These are phyloP conservation scores for Emericellopsis atlantica DNA, from an alignment of 2,329 filamentous ascomycete species.

Conservation along the genomic window DNA sequence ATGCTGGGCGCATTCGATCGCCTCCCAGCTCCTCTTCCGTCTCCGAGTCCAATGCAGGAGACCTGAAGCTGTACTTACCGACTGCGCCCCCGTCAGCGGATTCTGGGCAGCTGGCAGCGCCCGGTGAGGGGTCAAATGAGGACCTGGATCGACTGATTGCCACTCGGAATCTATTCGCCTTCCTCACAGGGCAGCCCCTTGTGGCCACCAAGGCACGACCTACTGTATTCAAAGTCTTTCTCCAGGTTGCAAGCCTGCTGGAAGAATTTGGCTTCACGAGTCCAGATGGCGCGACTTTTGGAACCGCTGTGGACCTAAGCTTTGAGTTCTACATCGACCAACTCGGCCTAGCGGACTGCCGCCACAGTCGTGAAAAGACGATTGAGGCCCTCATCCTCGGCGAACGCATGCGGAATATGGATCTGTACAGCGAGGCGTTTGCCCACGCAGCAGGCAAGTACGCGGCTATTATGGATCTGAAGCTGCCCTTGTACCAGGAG, in stretches of 20 bases:
- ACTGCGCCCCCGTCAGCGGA: conserved; percentile 21
- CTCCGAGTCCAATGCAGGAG: conserved; percentile 19
- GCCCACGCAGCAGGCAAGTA: conserved; percentile 85
- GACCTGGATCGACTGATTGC: conserved; percentile 44
- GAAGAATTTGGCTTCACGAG: conserved; percentile 45
- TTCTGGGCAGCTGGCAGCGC: conserved; percentile 19
- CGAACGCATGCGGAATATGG: conserved; percentile 70
- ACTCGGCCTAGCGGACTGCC: conserved; percentile 64
- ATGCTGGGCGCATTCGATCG: conserved; percentile 28
- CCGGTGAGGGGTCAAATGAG: conserved; percentile 15
- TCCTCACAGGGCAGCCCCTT: conserved; percentile 49
- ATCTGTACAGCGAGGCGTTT: conserved; percentile 84
- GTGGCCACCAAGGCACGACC: conserved; percentile 42
- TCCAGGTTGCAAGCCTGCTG: conserved; percentile 39
- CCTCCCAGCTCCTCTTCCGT: conserved; percentile 23
- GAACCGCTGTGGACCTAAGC: conserved; percentile 46
- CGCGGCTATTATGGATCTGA: conserved; percentile 53
- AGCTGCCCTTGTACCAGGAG: conserved; percentile 55
- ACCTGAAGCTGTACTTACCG: conserved; percentile 42
- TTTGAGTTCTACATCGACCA: conserved; percentile 70
- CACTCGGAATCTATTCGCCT: conserved; percentile 53
- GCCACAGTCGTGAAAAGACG: conserved; percentile 74
- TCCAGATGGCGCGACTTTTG: conserved; percentile 44
- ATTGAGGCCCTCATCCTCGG: conserved; percentile 82
- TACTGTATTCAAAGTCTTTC: conserved; percentile 39